Evolutionary conservation across 495 filamentous ascomycete genomes (phyloP), one percentile per base, ranked within the genome.

Genomic region (Aspergillus carlsbadensis): DNA sequence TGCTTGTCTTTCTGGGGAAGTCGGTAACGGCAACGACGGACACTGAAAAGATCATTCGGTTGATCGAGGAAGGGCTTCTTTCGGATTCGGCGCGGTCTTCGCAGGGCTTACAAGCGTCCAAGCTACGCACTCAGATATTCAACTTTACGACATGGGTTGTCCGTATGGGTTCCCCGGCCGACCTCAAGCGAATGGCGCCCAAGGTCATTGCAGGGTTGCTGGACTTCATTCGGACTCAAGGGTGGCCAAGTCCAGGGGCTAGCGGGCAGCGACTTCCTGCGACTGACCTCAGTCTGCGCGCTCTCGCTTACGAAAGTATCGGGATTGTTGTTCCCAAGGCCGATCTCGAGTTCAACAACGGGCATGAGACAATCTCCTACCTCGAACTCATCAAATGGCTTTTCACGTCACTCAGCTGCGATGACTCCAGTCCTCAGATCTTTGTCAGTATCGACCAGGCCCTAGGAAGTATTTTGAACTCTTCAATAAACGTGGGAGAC

Each of bases 401-500:
- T 31, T 90, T 98, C 66, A 80, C 77, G 24, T 88, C 89, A 5
- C 75, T 98, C n/a, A 83, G 83, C 50, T 86, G 89, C 58, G 92
- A 98, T 63, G 81, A 85, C 2, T 90, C 84, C 6, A 81, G 86
- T 0, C 82, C 85, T 13, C 83, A 85, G 10, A 83, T 93, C 15
- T 87, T 87, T 21, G 84, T 96, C 52, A 94, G 90, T 68, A 88
- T 97, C 40, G 92, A 97, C 61, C 90, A 92, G 50, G 88, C 92
- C 5, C 74, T 98, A 2, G 90, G 90, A 39, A 91, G 85, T 50
- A 80, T 96, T 40, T 67, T 92, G 18, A 78, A 80, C 43, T 81
- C 81, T 10, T 83, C 86, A 47, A 63, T 80, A 22, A 65, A 74
- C 29, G 72, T 76, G 2, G 59, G 79, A 29, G 69, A 80, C 42